Evolutionary conservation across 2,329 filamentous ascomycete genomes (phyloP), one percentile per base, ranked within the genome.

Genomic region (Monilinia polystroma): DNA sequence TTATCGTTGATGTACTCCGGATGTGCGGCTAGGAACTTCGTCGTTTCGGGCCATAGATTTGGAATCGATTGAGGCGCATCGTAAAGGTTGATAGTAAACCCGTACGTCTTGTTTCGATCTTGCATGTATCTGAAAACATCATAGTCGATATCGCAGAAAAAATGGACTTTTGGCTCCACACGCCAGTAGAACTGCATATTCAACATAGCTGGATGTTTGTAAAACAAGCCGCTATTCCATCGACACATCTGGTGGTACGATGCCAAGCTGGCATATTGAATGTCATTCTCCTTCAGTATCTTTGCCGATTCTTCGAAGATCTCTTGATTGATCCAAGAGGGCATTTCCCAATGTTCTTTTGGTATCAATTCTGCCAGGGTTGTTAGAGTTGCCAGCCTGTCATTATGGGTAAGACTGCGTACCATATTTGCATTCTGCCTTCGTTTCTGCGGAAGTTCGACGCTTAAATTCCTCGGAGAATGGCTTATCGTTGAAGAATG

Each of bases 221-320:
- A 97, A 83, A 99, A 99, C 79, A 98, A 84, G 76, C 95, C 95
- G 75, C 91, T 96, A 81, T 99, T 99, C 95, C 95, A 99, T 66
- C 95, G 89, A 77, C 95, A 99, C 95, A 99, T 99, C 77, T 98
- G 91, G 79, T 98, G 94, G 80, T 99, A 99, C 59, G 93, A 97
- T 64, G 91, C 80, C 83, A 91, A 91, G 73, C 88, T 85, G 75
- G 91, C 92, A 78, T 99, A 99, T 77, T 98, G 94, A 54, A 99
- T 92, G 12, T 90, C 85, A 75, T 94, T 86, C 76, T 95, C 90
- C 75, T 91, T 84, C 66, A 99, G 85, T 11, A 96, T 86, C 76
- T 91, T 86, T 68, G 92, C 88, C 35, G 93, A 97, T 78, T 96
- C 93, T 51, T 87, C 79, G 80, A 92, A 97, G 41, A 98, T 82